A percentile compares a stretch with the other conserved stretches of the same genome.
Conservation (phyloP, 139 green algal genomes). For the Penium margaritaceum region DNA sequence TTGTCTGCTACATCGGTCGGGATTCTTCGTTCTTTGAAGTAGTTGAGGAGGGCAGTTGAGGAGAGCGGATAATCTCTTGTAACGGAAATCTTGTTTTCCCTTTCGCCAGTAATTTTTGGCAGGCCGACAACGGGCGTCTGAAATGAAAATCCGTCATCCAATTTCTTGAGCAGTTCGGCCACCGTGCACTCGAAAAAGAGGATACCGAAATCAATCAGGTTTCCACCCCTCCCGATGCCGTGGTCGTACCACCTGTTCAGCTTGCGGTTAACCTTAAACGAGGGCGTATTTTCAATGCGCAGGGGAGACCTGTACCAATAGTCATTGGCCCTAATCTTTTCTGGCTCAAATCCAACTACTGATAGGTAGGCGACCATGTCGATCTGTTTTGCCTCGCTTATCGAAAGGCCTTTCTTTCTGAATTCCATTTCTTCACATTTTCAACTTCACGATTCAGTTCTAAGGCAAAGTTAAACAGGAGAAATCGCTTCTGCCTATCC, state of each 20-base stretch:
- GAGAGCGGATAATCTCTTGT: neutral
- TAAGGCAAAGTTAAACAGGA: neutral
- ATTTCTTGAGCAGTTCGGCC: neutral
- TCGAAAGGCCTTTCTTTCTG: neutral
- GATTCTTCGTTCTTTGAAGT: neutral
- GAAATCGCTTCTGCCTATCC: neutral
- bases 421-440: neutral
- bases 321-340: neutral
- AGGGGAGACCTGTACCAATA: neutral
- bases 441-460: neutral
- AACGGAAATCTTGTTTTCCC: neutral
- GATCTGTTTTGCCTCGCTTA: neutral
- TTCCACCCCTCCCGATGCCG: neutral
- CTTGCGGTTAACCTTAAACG: neutral
- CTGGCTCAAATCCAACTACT: neutral
- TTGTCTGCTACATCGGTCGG: neutral
- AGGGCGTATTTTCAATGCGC: neutral
- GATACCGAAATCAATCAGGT: neutral
- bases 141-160: neutral
- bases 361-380: neutral
- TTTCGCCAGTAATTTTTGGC: too few relatives aligned
- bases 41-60: neutral
- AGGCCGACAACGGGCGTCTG: neutral
- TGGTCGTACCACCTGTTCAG: neutral
- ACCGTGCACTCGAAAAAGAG: neutral